Percentiles rank a stretch among this genome's conserved stretches.
phyloP scores from a whole-genome alignment of 208 protist genomes.

The Trypanosomatidae sp. region DNA sequence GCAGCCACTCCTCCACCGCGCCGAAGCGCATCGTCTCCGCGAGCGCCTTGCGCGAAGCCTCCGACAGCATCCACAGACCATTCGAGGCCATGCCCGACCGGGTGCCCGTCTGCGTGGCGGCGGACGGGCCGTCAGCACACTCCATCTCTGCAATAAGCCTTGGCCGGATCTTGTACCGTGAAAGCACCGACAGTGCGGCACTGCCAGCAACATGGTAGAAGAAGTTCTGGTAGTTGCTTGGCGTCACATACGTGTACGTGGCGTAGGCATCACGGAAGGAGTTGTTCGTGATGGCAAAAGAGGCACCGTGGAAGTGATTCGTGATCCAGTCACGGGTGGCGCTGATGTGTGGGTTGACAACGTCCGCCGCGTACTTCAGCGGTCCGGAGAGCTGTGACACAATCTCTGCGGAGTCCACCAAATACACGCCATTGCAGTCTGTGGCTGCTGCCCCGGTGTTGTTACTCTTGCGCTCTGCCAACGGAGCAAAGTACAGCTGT shows the following conservation, averaged over 20 bases:
- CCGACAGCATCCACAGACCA: constrained; percentile 24
- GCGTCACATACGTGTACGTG: constrained; percentile 55
- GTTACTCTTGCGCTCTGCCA: constrained; percentile 7
- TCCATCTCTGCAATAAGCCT: constrained; percentile 33
- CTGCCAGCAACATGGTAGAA: constrained; percentile 59
- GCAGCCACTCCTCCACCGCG: constrained; percentile 41
- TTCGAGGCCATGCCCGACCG: constrained; percentile 1
- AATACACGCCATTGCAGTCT: constrained; percentile 21
- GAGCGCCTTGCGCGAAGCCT: constrained; percentile 4
- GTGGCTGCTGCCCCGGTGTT: not conserved
- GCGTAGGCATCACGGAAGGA: constrained; percentile 59
- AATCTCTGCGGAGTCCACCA: constrained; percentile 73
- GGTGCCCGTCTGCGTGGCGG: not conserved
- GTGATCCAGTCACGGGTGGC: constrained; percentile 71
- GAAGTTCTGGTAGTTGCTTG: constrained; percentile 54
- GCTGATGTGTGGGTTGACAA: constrained; percentile 42
- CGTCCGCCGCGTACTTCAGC: constrained; percentile 48
- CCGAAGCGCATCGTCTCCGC: constrained; percentile 13
- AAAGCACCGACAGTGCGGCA: constrained; percentile 46
- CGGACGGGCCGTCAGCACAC: not conserved
- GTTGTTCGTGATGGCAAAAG: constrained; percentile 68
- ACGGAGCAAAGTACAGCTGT: constrained; percentile 55
- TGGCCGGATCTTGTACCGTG: constrained; percentile 57
- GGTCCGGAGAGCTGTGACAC: constrained; percentile 46
- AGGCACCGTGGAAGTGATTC: constrained; percentile 65